Base-by-base conservation (phyloP, 805 yeast species). In the Zygoascus flipseniorum region DNA sequence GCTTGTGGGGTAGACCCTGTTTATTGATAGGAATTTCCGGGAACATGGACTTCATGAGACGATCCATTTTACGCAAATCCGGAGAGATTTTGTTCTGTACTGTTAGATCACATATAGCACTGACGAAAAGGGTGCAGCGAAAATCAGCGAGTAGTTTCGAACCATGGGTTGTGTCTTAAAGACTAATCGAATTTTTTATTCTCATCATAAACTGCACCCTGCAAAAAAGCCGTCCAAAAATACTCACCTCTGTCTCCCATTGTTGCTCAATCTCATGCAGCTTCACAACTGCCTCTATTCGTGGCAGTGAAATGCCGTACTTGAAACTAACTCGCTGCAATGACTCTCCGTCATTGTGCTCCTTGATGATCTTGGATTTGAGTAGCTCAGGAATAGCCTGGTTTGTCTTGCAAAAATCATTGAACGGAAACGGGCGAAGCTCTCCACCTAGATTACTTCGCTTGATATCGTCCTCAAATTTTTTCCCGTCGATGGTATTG, bases 221-320 rank as follows among this genome's bases (percentile, higher is more conserved):
- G 13, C 8, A 35, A n/a, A 13, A 5, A 11, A 5, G 39, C 16
- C 4, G 4, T 3, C 2, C 4, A n/a, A n/a, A 11, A 35, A 35
- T 35, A 80, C 88, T 72, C 78, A 83, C 92, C 63, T 77, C 66
- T 60, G 75, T 69, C 50, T 69, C 74, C 83, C 85, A 80, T 52
- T 76, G 70, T 57, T 78, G 69, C 69, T 92, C 95, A 51, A 90
- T 76, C 31, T 73, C 73, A 56, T 78, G 74, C 58, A 92, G 76
- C 66, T 79, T 81, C 26, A 86, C 72, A 54, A 92, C 76, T n/a
- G 97, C 98, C 65, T 90, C 96, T 19, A 93, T 76, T 67, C 98
- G 80, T 51, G 89, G 86, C 56, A 89, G 79, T 65, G 88, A 86
- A 59, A 92, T 73, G 2, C 95, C 92, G 64, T 82, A 83, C 63